Evolutionary conservation across 2,329 filamentous ascomycete genomes (phyloP).

Genomic region (Periconia sp.): DNA sequence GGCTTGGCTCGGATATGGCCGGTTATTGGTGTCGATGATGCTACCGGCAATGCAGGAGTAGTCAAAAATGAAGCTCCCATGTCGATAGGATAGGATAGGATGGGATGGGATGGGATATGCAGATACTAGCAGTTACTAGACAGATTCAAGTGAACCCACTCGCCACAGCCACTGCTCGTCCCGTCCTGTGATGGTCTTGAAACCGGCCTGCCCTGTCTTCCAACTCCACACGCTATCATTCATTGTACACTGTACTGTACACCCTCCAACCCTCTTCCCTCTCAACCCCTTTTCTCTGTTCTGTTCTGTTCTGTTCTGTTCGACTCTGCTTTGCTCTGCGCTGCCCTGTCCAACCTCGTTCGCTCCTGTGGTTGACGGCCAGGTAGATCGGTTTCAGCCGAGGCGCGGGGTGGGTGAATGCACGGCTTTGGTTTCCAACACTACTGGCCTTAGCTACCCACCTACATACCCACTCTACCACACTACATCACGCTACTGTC

Average conservation of each 20-base stretch:
- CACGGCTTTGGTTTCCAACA: not conserved
- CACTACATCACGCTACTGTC: no score
- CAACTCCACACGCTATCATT: no score
- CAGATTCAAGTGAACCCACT: no score
- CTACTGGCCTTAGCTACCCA: conserved; percentile 9
- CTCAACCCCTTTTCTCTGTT: not conserved
- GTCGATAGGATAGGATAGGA: conserved; percentile 18
- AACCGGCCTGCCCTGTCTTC: conserved; percentile 15
- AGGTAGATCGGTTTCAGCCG: not conserved
- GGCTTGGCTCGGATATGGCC: conserved; percentile 23
- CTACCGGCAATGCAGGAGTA: not conserved
- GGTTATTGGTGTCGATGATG: conserved; percentile 28
- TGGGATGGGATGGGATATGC: no score
- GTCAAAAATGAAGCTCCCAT: no score
- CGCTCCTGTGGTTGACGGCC: no score
- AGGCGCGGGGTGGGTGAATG: not conserved
- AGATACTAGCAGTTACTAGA: no score
- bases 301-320: no score
- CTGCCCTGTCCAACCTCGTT: no score
- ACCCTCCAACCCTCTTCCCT: not conserved
- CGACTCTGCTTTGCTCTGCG: no score
- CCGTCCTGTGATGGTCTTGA: conserved; percentile 24
- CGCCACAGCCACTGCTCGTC: conserved; percentile 33
- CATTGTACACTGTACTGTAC: not conserved
- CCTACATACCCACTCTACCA: no score